phyloP scores from a whole-genome alignment of 2,329 filamentous ascomycete species.

The Coniella vitis region DNA sequence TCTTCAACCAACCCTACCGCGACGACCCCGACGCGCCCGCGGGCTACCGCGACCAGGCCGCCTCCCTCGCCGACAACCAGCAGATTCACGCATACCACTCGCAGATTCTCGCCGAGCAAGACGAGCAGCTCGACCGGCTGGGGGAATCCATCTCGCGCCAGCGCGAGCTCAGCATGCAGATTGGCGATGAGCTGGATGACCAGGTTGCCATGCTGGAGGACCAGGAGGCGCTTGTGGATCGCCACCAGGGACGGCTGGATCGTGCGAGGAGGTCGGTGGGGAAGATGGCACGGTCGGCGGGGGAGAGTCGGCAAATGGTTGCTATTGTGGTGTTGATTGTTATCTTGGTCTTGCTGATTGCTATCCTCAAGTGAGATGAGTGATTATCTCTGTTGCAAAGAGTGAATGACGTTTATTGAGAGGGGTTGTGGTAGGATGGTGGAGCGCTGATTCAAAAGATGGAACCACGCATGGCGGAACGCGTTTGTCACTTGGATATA shows the following conservation, averaged over 20 bases:
- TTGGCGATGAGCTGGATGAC: conserved; percentile 89
- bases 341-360: conserved; percentile 74
- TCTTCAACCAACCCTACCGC: conserved; percentile 54
- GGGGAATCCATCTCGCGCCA: conserved; percentile 84
- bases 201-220: conserved; percentile 88
- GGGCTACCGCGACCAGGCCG: conserved; percentile 55
- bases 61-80: conserved; percentile 59
- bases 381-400: not conserved
- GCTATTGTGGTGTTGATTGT: conserved; percentile 77
- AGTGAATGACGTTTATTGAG: too few relatives aligned
- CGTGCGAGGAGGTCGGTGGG: conserved; percentile 67
- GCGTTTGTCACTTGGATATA: too few relatives aligned
- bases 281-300: conserved; percentile 64
- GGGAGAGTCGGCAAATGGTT: conserved; percentile 82
- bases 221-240: conserved; percentile 73
- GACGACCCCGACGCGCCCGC: conserved; percentile 56
- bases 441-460: too few relatives aligned
- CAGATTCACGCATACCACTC: conserved; percentile 83
- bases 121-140: conserved; percentile 83
- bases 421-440: too few relatives aligned
- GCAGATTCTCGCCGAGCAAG: conserved; percentile 78
- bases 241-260: conserved; percentile 70
- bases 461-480: too few relatives aligned
- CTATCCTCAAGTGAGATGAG: conserved; percentile 59
- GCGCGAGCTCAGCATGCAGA: conserved; percentile 88